phyloP scores from a whole-genome alignment of 2,329 filamentous ascomycete species.

The Fusarium luffae region DNA sequence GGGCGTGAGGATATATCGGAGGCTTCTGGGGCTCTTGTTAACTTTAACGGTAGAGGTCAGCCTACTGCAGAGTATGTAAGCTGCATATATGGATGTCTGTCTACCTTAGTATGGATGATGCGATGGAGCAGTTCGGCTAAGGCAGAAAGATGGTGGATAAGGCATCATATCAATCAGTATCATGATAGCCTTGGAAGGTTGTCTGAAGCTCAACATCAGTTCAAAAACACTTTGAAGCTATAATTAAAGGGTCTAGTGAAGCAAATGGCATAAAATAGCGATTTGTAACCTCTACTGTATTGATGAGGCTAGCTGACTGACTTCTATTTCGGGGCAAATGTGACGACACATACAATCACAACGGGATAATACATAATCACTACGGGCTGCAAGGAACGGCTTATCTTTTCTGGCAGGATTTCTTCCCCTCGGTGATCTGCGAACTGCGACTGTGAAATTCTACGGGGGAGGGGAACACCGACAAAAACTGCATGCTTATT shows the following conservation, averaged over 20 bases:
- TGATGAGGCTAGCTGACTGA: conserved; percentile 18
- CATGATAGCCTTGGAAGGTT: neutral
- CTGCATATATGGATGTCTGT: neutral
- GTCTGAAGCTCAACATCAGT: neutral
- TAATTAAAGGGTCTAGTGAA: neutral
- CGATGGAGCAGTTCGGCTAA: conserved; percentile 6
- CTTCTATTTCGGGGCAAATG: conserved; percentile 8
- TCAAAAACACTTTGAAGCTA: neutral
- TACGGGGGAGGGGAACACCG: conserved; percentile 23
- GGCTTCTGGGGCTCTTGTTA: neutral
- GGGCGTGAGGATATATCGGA: neutral
- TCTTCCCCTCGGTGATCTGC: conserved; percentile 1
- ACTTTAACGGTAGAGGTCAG: neutral
- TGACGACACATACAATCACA: conserved; percentile 36
- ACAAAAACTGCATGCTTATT: conserved; percentile 16
- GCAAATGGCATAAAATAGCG: neutral
- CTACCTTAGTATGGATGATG: neutral
- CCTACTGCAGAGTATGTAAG: neutral
- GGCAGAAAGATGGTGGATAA: conserved; percentile 31
- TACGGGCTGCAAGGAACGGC: conserved; percentile 38
- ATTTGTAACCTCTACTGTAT: neutral
- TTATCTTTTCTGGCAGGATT: conserved; percentile 26
- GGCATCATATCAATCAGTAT: conserved; percentile 4
- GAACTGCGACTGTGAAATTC: conserved; percentile 12
- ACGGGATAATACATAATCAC: conserved; percentile 14